Base-by-base conservation (phyloP, 768 basidiomycete genomes). In the Punctularia strigosozonata region DNA sequence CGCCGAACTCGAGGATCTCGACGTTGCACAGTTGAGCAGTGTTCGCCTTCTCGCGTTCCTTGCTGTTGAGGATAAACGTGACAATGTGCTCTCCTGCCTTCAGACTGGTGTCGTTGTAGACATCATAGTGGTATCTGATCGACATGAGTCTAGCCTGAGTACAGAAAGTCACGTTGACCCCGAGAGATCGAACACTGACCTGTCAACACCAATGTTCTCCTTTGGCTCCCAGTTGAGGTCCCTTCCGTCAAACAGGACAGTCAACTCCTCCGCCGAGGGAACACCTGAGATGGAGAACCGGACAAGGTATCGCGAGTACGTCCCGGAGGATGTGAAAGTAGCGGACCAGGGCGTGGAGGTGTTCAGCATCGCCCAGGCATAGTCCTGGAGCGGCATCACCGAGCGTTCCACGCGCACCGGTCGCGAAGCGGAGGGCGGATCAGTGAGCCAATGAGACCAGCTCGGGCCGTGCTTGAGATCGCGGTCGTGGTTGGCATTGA, bases 51-150 rank as follows among this genome's bases (percentile, higher is more conserved):
- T 72, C 64, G 18, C 66, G 52, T 12, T 54, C 59, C 14, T 38
- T 46, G 41, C 77, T 71, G 32, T 64, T 52, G 37, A 87, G 60
- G 13, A 54, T 62, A 47, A 87, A 88, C 37, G 50, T 60, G 31
- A 87, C 44, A 38, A 70, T 62, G 50, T 87, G 85, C 35, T 53
- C 52, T 7, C 82, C 83, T 3, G 47, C 55, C 15, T 38, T 44
- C 36, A 87, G 51, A 8, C 58, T 48, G 0, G 49, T 50, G 12
- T 66, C 51, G 4, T 60, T 56, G 41, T 64, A 48, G 20, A 83
- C 58, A 40, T 83, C 75, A 49, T 88, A 86, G 51, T 79, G 79
- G 79, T 80, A n/a, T n/a, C n/a, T n/a, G n/a, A n/a, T n/a, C n/a
- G n/a, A n/a, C n/a, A n/a, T n/a, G n/a, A n/a, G n/a, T n/a, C n/a